Conservation (phyloP, 306 rosid species). For the Urtica urens region DNA sequence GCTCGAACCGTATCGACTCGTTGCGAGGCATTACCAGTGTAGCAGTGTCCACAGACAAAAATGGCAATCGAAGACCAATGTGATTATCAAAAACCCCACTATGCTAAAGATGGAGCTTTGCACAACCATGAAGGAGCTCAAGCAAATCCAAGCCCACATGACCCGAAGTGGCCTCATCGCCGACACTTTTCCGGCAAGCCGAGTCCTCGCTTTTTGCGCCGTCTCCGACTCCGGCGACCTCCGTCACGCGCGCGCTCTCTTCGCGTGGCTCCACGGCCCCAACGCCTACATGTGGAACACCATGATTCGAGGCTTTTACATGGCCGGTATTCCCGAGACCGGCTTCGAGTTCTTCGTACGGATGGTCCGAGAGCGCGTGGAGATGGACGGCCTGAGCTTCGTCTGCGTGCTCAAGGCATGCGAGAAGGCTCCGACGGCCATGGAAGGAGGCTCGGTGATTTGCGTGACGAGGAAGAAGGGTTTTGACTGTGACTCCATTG, state of each 20-base stretch:
- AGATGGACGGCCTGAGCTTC: conserved; percentile 41
- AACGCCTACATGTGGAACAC: conserved; percentile 76
- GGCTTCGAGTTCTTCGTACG: conserved; percentile 34
- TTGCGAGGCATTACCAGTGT: conserved; percentile 18
- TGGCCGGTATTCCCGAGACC: conserved; percentile 21
- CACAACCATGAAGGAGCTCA: conserved; percentile 47
- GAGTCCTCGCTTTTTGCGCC: conserved; percentile 67
- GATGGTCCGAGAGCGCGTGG: conserved; percentile 29
- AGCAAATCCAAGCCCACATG: conserved; percentile 75
- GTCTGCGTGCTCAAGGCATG: conserved; percentile 55
- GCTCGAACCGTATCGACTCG: conserved; percentile 2
- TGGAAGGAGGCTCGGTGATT: conserved; percentile 33
- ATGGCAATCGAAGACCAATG: conserved; percentile 67
- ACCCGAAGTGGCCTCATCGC: conserved; percentile 44
- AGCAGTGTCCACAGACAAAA: conserved; percentile 6
- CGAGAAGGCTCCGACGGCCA: conserved; percentile 6
- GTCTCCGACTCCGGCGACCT: conserved; percentile 49
- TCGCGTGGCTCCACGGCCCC: conserved; percentile 31
- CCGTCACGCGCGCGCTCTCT: conserved; percentile 32
- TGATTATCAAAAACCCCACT: conserved; percentile 53
- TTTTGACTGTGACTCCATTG: conserved; percentile 38
- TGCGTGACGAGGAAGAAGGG: conserved; percentile 44
- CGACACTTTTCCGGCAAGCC: conserved; percentile 56
- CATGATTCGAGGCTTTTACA: conserved; percentile 51
- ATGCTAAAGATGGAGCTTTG: conserved; percentile 52